Evolutionary conservation across 2,329 filamentous ascomycete species (phyloP).

Genomic region (Neofusicoccum sp.): DNA sequence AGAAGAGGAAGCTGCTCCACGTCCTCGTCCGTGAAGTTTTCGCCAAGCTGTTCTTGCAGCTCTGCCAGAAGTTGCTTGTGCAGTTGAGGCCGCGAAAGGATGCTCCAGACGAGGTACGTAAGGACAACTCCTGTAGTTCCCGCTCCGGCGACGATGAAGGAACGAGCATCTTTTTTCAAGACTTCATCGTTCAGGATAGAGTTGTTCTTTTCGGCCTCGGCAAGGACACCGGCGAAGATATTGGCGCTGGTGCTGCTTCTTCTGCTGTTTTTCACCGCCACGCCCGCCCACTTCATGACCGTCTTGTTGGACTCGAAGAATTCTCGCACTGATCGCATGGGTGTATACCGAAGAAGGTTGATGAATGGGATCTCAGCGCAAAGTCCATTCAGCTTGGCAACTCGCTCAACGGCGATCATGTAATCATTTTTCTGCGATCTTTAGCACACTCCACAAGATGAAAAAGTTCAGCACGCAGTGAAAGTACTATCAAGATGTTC

Average conservation of each 20-base stretch:
- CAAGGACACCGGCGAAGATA: conserved; percentile 35
- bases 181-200: conserved; percentile 31
- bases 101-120: conserved; percentile 36
- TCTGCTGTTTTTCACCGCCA: conserved; percentile 32
- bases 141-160: conserved; percentile 34
- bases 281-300: conserved; percentile 29
- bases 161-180: conserved; percentile 26
- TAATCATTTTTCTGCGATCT: conserved; percentile 31
- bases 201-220: conserved; percentile 32
- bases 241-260: conserved; percentile 31
- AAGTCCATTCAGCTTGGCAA: conserved; percentile 35
- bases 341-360: conserved; percentile 32
- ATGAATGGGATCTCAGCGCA: conserved; percentile 37
- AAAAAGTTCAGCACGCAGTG: no score
- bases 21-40: conserved; percentile 25
- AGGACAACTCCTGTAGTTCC: conserved; percentile 35
- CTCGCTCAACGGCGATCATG: conserved; percentile 34
- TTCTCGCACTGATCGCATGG: conserved; percentile 29
- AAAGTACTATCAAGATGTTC: neutral
- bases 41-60: conserved; percentile 23
- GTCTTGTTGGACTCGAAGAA: conserved; percentile 36
- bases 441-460: no score
- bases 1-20: conserved; percentile 32
- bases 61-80: conserved; percentile 7
- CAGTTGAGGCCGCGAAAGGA: conserved; percentile 23